These are phyloP conservation scores for Alloascoidea hylecoeti DNA, from an alignment of 805 yeast genomes.

Conservation along the genomic window DNA sequence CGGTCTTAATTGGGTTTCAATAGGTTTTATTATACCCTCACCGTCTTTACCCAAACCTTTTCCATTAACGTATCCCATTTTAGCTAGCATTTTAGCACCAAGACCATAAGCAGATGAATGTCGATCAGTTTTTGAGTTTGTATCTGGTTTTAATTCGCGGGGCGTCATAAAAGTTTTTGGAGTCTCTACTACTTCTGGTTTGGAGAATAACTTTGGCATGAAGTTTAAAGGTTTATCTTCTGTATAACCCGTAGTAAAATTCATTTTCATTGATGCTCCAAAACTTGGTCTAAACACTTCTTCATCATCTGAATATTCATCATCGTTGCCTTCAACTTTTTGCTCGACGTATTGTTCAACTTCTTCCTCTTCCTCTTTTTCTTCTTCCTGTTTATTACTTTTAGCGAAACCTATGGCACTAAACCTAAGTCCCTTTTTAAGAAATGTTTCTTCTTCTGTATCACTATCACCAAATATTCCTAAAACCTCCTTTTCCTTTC, in stretches of 20 bases:
- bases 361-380: conserved; percentile 16
- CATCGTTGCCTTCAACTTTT: conserved; percentile 9
- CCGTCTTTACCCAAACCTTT: conserved; percentile 67
- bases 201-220: no score
- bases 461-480: conserved; percentile 1
- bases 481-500: no score
- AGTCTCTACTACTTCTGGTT: no score
- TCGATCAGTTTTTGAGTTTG: neutral
- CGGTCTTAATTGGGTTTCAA: conserved; percentile 54
- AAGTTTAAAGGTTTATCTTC: no score
- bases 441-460: neutral
- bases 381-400: conserved; percentile 11
- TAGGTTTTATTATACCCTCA: conserved; percentile 70
- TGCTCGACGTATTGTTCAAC: conserved; percentile 11
- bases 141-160: no score
- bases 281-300: conserved; percentile 4
- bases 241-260: no score
- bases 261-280: neutral
- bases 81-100: conserved; percentile 63
- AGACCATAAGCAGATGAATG: conserved; percentile 46
- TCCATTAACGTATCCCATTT: conserved; percentile 84
- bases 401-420: no score
- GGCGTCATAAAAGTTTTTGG: no score
- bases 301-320: conserved; percentile 5
- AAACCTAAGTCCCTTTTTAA: no score